Conservation (phyloP, 805 yeast species). For the Zygosaccharomyces bisporus region DNA sequence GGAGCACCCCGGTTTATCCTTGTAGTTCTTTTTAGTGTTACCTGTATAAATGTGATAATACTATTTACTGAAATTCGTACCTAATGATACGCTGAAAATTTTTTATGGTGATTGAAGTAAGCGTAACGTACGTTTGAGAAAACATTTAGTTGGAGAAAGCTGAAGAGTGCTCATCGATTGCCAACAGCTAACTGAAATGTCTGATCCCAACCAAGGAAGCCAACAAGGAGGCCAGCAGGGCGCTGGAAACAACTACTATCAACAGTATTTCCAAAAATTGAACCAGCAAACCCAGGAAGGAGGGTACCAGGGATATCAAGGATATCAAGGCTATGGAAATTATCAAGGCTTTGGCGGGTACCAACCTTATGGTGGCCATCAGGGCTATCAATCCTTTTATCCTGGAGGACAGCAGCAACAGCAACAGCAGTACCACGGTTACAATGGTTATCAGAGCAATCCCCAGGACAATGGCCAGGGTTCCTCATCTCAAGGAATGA, state of each 20-base stretch:
- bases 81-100: constrained; percentile 7
- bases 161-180: not conserved
- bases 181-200: constrained; percentile 13
- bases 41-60: not conserved
- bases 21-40: not conserved
- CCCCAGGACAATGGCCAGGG: constrained; percentile 14
- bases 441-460: constrained; percentile 25
- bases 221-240: constrained; percentile 25
- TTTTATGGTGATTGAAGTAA: constrained; percentile 1
- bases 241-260: constrained; percentile 18
- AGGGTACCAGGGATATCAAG: constrained; percentile 28
- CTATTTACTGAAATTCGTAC: too few species aligned
- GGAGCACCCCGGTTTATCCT: constrained; percentile 43
- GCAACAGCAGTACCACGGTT: constrained; percentile 16
- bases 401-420: constrained; percentile 19
- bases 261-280: constrained; percentile 27
- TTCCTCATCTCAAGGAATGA: constrained; percentile 51
- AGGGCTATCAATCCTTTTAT: constrained; percentile 15
- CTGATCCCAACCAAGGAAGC: constrained; percentile 30
- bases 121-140: not conserved
- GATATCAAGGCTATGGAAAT: constrained; percentile 29
- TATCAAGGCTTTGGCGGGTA: constrained; percentile 25
- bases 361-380: constrained; percentile 24
- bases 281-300: constrained; percentile 28
- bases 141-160: not conserved